phyloP scores from a whole-genome alignment of 306 rosid species.

The Argentina anserina region DNA sequence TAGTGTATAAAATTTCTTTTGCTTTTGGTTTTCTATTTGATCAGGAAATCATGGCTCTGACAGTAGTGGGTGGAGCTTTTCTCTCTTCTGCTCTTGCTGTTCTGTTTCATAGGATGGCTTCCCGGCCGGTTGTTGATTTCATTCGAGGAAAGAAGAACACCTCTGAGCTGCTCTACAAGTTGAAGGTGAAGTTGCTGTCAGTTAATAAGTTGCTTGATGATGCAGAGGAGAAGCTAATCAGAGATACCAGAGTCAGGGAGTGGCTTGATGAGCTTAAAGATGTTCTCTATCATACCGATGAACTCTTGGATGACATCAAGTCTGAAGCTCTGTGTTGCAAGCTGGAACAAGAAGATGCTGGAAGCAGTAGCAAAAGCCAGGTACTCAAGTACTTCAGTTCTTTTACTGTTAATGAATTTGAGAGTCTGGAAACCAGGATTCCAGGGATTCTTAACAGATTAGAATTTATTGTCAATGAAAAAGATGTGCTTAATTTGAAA shows the following conservation, averaged over 20 bases:
- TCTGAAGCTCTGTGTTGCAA: conserved; percentile 9
- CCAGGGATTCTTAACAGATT: background rate
- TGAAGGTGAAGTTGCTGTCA: conserved; percentile 13
- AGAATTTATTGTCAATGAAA: background rate
- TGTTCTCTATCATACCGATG: conserved; percentile 16
- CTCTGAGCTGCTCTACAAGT: background rate
- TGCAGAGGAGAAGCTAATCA: conserved; percentile 34
- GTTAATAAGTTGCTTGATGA: conserved; percentile 25
- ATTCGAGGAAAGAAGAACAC: background rate
- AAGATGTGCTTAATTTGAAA: background rate
- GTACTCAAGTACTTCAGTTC: no score
- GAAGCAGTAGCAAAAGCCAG: background rate
- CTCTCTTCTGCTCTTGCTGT: no score
- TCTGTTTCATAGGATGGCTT: conserved; percentile 18
- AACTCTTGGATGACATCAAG: conserved; percentile 31
- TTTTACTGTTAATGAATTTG: background rate
- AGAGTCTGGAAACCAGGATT: background rate
- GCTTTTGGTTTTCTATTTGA: no score
- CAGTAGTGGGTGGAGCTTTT: conserved; percentile 8
- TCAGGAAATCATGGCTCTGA: no score
- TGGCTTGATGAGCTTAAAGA: conserved; percentile 20
- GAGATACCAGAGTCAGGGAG: conserved; percentile 2
- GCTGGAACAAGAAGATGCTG: background rate
- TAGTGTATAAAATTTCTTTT: no score
- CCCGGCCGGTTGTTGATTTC: conserved; percentile 1